These are phyloP conservation scores for Pleurotus pulmonarius DNA, from an alignment of 768 basidiomycete genomes.

Conservation along the genomic window DNA sequence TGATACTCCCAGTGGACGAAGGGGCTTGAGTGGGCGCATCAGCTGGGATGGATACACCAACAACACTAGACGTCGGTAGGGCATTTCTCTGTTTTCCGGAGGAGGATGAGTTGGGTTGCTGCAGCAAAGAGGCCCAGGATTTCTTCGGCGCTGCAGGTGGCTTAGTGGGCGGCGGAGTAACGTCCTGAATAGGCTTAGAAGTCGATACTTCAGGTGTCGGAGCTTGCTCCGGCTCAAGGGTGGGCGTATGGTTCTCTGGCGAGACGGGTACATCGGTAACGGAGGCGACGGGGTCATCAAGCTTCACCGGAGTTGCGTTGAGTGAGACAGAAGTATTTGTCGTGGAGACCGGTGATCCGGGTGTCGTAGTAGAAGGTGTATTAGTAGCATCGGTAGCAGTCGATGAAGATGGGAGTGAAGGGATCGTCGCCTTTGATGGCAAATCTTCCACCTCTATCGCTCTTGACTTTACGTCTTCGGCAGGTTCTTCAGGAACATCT, in stretches of 20 bases:
- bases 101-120: constrained; percentile 34
- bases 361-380: constrained; percentile 34
- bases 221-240: constrained; percentile 12
- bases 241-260: constrained; percentile 9
- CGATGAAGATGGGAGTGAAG: constrained; percentile 10
- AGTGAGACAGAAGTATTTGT: constrained; percentile 52
- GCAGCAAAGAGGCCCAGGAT: constrained; percentile 75
- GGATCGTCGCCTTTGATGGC: neutral
- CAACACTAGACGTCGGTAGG: constrained; percentile 67
- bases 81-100: constrained; percentile 33
- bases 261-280: constrained; percentile 11
- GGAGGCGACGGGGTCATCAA: constrained; percentile 12
- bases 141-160: constrained; percentile 43
- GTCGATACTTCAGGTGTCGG: constrained; percentile 9
- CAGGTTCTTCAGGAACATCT: neutral
- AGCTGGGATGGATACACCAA: constrained; percentile 73
- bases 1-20: constrained; percentile 21
- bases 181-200: constrained; percentile 7
- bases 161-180: constrained; percentile 10
- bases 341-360: constrained; percentile 57
- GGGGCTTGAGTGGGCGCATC: constrained; percentile 22
- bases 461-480: no score
- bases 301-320: constrained; percentile 23
- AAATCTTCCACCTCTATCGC: neutral
- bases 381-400: constrained; percentile 17